Evolutionary conservation across 2,329 filamentous ascomycete genomes (phyloP).

Genomic region (Penicillium decumbens): DNA sequence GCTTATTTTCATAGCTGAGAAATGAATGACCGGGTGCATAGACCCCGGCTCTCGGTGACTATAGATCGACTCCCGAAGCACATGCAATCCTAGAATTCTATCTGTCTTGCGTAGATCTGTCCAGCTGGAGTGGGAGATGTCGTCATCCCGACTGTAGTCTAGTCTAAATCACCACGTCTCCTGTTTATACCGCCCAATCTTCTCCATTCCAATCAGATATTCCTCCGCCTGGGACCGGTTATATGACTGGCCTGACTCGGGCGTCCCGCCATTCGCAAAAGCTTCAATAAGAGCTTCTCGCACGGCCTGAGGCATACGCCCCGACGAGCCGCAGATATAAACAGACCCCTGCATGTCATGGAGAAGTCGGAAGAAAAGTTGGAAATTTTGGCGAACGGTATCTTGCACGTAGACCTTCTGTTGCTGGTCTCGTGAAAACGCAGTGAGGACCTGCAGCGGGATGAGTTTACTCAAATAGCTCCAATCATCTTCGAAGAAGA

Average conservation of each 20-base stretch:
- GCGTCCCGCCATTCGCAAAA: slow-evolving; percentile 49
- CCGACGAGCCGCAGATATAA: slow-evolving; percentile 54
- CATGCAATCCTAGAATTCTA: background rate
- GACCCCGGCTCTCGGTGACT: background rate
- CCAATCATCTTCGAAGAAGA: slow-evolving; percentile 79
- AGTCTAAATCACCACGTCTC: slow-evolving; percentile 58
- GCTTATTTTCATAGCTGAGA: background rate
- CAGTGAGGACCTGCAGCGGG: slow-evolving; percentile 54
- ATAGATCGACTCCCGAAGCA: background rate
- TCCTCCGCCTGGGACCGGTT: slow-evolving; percentile 51
- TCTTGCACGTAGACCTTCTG: slow-evolving; percentile 67
- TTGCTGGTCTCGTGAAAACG: slow-evolving; percentile 66
- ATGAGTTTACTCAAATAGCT: slow-evolving; percentile 38
- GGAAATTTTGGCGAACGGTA: slow-evolving; percentile 50
- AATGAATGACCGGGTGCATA: too few relatives aligned
- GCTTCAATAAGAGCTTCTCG: slow-evolving; percentile 62
- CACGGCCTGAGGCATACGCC: slow-evolving; percentile 67
- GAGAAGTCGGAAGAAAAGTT: slow-evolving; percentile 51
- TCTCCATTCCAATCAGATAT: slow-evolving; percentile 57
- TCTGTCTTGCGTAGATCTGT: background rate
- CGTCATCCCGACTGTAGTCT: background rate
- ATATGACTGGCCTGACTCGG: slow-evolving; percentile 29
- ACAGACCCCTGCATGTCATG: slow-evolving; percentile 49
- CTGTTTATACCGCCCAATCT: slow-evolving; percentile 59
- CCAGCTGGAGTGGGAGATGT: background rate